Conservation (phyloP, 1,139 yeast species). For the Yamadazyma dendronema region DNA sequence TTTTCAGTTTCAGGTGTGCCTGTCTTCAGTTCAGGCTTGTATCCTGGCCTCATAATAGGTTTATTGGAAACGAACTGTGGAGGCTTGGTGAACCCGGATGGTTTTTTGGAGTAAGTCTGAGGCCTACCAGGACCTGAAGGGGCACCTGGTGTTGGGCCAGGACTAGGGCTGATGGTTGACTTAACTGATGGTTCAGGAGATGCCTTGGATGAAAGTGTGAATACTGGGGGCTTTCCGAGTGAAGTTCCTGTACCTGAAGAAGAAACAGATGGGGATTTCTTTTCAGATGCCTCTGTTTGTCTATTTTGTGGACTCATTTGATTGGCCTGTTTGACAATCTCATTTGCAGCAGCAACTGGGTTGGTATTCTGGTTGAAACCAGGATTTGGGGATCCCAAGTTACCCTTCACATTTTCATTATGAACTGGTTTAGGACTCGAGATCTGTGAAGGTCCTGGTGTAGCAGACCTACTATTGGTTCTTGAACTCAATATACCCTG, state of each 20-base stretch:
- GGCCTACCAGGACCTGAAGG: slow-evolving; percentile 13
- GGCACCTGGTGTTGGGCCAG: slow-evolving; percentile 6
- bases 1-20: slow-evolving; percentile 4
- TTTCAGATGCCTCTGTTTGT: slow-evolving; percentile 1
- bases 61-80: slow-evolving; percentile 35
- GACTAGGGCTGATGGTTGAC: slow-evolving; percentile 7
- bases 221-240: slow-evolving; percentile 13
- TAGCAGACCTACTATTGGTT: slow-evolving; percentile 25
- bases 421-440: slow-evolving; percentile 15
- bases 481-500: slow-evolving; percentile 27
- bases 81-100: slow-evolving; percentile 24
- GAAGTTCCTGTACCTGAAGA: slow-evolving; percentile 2
- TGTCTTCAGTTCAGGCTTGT: slow-evolving; percentile 13
- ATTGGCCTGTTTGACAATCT: slow-evolving; percentile 12
- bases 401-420: not conserved
- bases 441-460: slow-evolving; percentile 25
- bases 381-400: not conserved
- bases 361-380: slow-evolving; percentile 6
- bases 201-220: slow-evolving; percentile 4
- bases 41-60: slow-evolving; percentile 18
- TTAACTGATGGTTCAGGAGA: slow-evolving; percentile 3
- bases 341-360: slow-evolving; percentile 5
- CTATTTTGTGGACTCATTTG: slow-evolving; percentile 1
- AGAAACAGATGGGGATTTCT: slow-evolving; percentile 1
- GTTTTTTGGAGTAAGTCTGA: slow-evolving; percentile 25